Evolutionary conservation across 306 rosid species (phyloP).

Genomic region (Trifolium repens): DNA sequence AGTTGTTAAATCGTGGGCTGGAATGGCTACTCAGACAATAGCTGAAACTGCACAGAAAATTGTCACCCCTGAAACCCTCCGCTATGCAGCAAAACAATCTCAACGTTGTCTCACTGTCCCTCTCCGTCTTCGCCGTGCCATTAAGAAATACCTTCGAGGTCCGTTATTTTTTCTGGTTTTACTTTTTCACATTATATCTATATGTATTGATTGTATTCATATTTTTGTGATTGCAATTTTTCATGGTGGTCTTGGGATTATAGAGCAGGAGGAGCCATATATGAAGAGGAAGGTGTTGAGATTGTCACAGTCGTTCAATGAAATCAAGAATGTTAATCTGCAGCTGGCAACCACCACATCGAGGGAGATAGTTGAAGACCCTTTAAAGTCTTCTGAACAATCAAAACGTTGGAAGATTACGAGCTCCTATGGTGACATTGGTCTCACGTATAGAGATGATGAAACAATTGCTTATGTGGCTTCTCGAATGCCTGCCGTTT

Average conservation of each 20-base stretch:
- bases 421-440: slow-evolving; percentile 89
- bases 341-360: slow-evolving; percentile 65
- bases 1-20: slow-evolving; percentile 33
- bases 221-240: slow-evolving; percentile 25
- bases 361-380: slow-evolving; percentile 82
- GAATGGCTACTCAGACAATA: slow-evolving; percentile 67
- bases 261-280: slow-evolving; percentile 85
- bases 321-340: slow-evolving; percentile 71
- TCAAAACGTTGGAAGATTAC: slow-evolving; percentile 92
- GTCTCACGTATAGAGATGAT: slow-evolving; percentile 69
- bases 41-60: slow-evolving; percentile 73
- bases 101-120: slow-evolving; percentile 73
- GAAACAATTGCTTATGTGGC: slow-evolving; percentile 91
- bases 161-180: slow-evolving; percentile 5
- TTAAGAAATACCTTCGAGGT: slow-evolving; percentile 88
- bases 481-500: slow-evolving; percentile 95
- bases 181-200: neutral
- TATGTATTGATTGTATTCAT: slow-evolving; percentile 14
- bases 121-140: slow-evolving; percentile 83
- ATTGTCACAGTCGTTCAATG: slow-evolving; percentile 71
- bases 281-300: slow-evolving; percentile 85
- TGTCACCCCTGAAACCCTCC: slow-evolving; percentile 67
- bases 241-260: slow-evolving; percentile 45
- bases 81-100: slow-evolving; percentile 85
- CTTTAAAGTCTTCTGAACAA: slow-evolving; percentile 64